Conservation (phyloP, 805 yeast genomes). For the Yamadazyma sp. region DNA sequence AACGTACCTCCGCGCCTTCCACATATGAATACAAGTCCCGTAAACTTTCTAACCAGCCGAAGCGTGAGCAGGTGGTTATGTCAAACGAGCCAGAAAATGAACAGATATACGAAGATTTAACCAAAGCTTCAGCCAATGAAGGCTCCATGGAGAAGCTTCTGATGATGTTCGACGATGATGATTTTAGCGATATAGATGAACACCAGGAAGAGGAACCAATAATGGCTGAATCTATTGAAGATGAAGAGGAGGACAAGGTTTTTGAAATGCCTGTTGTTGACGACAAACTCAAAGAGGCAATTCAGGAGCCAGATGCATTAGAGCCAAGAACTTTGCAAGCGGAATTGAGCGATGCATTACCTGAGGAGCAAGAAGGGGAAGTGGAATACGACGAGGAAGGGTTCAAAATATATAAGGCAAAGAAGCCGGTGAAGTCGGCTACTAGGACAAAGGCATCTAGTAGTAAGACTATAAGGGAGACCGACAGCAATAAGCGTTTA, state of each 20-base stretch:
- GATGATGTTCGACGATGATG: slow-evolving; percentile 15
- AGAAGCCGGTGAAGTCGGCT: slow-evolving; percentile 14
- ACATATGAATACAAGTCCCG: slow-evolving; percentile 36
- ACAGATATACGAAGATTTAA: slow-evolving; percentile 7
- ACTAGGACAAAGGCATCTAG: background rate
- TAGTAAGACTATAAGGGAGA: slow-evolving; percentile 10
- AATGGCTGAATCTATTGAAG: slow-evolving; percentile 1
- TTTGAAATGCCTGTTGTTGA: slow-evolving; percentile 4
- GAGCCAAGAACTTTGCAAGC: slow-evolving; percentile 1
- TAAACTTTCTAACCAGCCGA: slow-evolving; percentile 23
- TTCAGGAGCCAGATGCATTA: slow-evolving; percentile 2
- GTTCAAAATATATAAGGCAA: slow-evolving; percentile 38
- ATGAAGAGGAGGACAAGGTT: slow-evolving; percentile 7
- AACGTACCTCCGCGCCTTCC: slow-evolving; percentile 13
- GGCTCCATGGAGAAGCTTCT: slow-evolving; percentile 3
- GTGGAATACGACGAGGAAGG: slow-evolving; percentile 50
- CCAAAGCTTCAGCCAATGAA: slow-evolving; percentile 1
- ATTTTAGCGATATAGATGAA: slow-evolving; percentile 17
- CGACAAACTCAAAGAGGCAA: slow-evolving; percentile 3
- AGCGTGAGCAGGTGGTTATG: slow-evolving; percentile 31
- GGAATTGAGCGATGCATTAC: slow-evolving; percentile 4
- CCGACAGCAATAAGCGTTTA: slow-evolving; percentile 4
- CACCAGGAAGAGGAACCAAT: slow-evolving; percentile 9
- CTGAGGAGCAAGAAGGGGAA: slow-evolving; percentile 13
- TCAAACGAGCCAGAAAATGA: slow-evolving; percentile 12